phyloP scores from a whole-genome alignment of 2,329 filamentous ascomycete genomes.

The Verticillium dahliae region DNA sequence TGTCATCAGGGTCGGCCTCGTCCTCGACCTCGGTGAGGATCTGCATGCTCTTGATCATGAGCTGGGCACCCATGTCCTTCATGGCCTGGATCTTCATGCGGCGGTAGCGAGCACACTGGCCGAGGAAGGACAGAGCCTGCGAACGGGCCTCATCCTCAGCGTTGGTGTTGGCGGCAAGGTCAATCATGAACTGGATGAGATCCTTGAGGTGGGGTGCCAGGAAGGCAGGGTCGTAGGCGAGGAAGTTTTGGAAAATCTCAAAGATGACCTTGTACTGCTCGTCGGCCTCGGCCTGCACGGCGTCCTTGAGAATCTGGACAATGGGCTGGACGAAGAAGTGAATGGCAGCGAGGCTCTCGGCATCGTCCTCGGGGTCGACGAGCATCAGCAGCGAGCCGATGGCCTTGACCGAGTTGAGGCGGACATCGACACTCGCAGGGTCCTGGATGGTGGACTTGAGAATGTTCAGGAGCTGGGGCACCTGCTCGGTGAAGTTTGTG shows the following conservation, averaged over 20 bases:
- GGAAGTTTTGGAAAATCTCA: conserved; percentile 92
- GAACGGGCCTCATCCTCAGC: conserved; percentile 79
- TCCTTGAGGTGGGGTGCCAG: conserved; percentile 83
- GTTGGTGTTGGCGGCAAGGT: conserved; percentile 69
- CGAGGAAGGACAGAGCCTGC: conserved; percentile 88
- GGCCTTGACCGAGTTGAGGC: conserved; percentile 89
- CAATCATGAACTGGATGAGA: conserved; percentile 88
- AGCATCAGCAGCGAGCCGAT: conserved; percentile 83
- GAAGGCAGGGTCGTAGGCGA: conserved; percentile 82
- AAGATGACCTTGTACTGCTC: conserved; percentile 87
- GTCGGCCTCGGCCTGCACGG: conserved; percentile 74
- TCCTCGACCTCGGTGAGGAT: conserved; percentile 86
- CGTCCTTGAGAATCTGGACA: conserved; percentile 81
- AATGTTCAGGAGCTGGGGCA: conserved; percentile 70
- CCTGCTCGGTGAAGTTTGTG: conserved; percentile 75
- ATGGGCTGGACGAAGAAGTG: conserved; percentile 78
- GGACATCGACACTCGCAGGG: conserved; percentile 82
- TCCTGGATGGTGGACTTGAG: conserved; percentile 87
- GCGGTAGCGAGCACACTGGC: conserved; percentile 85
- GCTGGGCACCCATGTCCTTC: conserved; percentile 72
- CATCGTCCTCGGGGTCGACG: conserved; percentile 80
- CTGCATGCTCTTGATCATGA: conserved; percentile 82
- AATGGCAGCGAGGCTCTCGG: conserved; percentile 64
- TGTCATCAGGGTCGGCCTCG: conserved; percentile 66
- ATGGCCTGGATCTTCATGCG: conserved; percentile 94